These are phyloP conservation scores for Camellia lanceoleosa DNA, from an alignment of 148 eudicot genomes.

Conservation along the genomic window DNA sequence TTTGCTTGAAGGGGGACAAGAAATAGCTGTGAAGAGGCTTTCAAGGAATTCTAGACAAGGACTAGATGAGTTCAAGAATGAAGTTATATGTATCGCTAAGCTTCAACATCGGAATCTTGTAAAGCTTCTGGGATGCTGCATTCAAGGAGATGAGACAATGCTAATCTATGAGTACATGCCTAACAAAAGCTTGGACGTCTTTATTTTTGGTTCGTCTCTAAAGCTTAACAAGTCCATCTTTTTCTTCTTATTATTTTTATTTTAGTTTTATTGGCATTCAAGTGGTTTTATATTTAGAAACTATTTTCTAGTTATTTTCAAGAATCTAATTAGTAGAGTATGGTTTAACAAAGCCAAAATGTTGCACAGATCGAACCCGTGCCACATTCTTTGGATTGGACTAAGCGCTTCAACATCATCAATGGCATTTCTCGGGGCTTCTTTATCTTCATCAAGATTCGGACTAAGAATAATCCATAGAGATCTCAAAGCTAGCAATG, in stretches of 20 bases:
- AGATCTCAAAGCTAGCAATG: slow-evolving; percentile 19
- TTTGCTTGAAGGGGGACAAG: slow-evolving; percentile 17
- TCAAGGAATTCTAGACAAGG: slow-evolving; percentile 10
- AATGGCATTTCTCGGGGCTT: slow-evolving; percentile 13
- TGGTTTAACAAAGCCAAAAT: no score
- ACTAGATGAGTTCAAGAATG: slow-evolving; percentile 6
- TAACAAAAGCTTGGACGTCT: slow-evolving; percentile 2
- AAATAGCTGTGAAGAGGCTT: slow-evolving; percentile 13
- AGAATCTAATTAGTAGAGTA: no score
- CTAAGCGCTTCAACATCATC: slow-evolving; percentile 13
- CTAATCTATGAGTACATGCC: slow-evolving; percentile 3
- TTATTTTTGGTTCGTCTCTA: slow-evolving; percentile 6
- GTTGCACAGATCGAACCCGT: neutral
- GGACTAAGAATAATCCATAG: slow-evolving; percentile 19
- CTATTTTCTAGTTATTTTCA: no score
- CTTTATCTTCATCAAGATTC: slow-evolving; percentile 19
- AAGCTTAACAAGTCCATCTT: no score
- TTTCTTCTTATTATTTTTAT: no score
- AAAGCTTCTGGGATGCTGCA: slow-evolving; percentile 12
- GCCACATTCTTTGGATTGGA: slow-evolving; percentile 14
- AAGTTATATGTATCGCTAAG: neutral
- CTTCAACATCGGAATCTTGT: slow-evolving; percentile 11
- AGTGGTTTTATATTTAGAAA: no score
- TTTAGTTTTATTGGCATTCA: neutral
- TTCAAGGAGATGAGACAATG: neutral